phyloP scores from a whole-genome alignment of 805 yeast species.

The Metschnikowia sp. region DNA sequence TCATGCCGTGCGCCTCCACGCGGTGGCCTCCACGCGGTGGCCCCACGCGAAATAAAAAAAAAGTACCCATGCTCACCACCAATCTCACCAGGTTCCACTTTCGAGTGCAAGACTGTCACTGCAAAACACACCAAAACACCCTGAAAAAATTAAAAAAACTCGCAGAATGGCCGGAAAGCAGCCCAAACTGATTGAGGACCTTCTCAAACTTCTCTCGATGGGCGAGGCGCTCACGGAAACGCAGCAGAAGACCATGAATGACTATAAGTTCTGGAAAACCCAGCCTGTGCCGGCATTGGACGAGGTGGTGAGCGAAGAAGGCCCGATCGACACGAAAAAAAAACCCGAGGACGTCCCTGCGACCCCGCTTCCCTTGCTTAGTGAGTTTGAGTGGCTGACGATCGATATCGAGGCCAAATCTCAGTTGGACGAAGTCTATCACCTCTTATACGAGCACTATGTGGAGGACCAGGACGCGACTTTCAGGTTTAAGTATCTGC shows the following conservation, averaged over 20 bases:
- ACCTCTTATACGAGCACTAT: conserved; percentile 80
- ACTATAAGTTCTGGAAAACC: conserved; percentile 95
- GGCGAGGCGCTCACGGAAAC: conserved; percentile 54
- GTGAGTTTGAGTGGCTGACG: conserved; percentile 87
- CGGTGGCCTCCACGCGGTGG: no score
- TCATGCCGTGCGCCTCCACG: no score
- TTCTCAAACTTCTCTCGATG: conserved; percentile 51
- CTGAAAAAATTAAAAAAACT: background rate
- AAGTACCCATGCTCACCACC: background rate
- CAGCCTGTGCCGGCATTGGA: conserved; percentile 88
- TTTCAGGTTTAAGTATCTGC: conserved; percentile 85
- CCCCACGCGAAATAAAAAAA: background rate
- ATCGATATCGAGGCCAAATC: conserved; percentile 54
- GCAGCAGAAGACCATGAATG: conserved; percentile 63
- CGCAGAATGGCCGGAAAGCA: conserved; percentile 5
- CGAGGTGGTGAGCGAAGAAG: conserved; percentile 64
- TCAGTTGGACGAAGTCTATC: conserved; percentile 74
- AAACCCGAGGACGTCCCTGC: conserved; percentile 70
- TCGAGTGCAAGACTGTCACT: background rate
- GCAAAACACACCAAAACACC: background rate
- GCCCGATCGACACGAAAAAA: conserved; percentile 72
- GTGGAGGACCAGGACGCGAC: conserved; percentile 93
- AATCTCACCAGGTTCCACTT: no score
- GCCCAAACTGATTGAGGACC: conserved; percentile 47
- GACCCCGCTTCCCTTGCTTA: conserved; percentile 65